Percentiles rank a stretch among this genome's conserved stretches.
These are phyloP conservation scores for Allantophomopsis lycopodina DNA, from an alignment of 2,329 filamentous ascomycete genomes.

Conservation along the genomic window DNA sequence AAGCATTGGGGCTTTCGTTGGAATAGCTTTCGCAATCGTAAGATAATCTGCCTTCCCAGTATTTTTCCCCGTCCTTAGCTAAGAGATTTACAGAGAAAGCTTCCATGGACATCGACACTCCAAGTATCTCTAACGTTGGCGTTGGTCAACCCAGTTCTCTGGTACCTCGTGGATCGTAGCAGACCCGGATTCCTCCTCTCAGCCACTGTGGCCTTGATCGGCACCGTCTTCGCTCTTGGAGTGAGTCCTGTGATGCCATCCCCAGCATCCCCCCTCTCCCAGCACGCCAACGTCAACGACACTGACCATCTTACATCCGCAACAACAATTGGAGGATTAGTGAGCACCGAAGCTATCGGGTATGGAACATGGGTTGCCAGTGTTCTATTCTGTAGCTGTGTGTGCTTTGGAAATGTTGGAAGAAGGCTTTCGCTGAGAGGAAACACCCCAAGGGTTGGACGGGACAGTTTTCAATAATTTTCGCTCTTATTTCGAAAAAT, in stretches of 20 bases:
- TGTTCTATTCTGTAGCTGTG: constrained; percentile 85
- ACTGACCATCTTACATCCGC: constrained; percentile 5
- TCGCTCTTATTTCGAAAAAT: too few relatives aligned
- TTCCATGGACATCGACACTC: constrained; percentile 90
- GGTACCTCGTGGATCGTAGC: constrained; percentile 92
- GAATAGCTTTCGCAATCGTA: constrained; percentile 73
- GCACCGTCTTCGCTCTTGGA: constrained; percentile 60
- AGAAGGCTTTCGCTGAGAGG: constrained; percentile 45
- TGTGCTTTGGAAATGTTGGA: constrained; percentile 95
- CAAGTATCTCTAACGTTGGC: constrained; percentile 83
- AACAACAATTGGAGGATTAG: constrained; percentile 36
- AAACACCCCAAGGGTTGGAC: not conserved
- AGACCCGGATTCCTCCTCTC: constrained; percentile 74
- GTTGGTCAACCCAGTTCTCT: constrained; percentile 82
- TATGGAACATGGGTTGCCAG: constrained; percentile 82
- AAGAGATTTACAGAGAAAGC: constrained; percentile 47
- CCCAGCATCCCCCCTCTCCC: constrained; percentile 27
- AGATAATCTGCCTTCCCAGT: constrained; percentile 20
- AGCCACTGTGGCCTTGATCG: constrained; percentile 55
- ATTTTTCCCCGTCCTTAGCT: too few relatives aligned
- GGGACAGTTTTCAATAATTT: not conserved
- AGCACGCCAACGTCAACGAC: constrained; percentile 5
- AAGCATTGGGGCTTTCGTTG: constrained; percentile 57
- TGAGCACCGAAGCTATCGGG: constrained; percentile 50
- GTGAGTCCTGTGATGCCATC: constrained; percentile 65